Percentiles rank a stretch among this genome's conserved stretches.
These are phyloP conservation scores for Mycena kentingensis DNA, from an alignment of 768 basidiomycete genomes.

Conservation along the genomic window DNA sequence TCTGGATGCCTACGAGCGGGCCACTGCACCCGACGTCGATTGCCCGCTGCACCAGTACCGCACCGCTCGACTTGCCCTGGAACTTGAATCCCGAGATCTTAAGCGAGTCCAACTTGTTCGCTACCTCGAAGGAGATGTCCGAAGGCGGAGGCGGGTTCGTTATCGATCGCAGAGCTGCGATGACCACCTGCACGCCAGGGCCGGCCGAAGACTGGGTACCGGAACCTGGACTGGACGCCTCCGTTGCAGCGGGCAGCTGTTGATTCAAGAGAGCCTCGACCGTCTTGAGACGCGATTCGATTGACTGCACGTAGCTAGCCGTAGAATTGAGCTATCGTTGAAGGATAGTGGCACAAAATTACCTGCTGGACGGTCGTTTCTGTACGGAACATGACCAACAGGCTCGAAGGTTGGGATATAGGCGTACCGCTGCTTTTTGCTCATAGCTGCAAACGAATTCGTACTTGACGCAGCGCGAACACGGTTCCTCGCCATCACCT, in stretches of 20 bases:
- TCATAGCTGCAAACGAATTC: neutral
- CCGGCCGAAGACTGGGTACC: neutral
- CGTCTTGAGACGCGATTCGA: neutral
- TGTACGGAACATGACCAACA: neutral
- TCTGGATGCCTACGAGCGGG: neutral
- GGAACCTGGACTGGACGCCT: neutral
- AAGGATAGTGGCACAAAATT: neutral
- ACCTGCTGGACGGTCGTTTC: neutral
- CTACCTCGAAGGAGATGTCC: neutral
- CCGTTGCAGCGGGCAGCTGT: neutral
- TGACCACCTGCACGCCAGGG: neutral
- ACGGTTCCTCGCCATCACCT: constrained; percentile 1
- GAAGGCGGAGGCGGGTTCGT: neutral
- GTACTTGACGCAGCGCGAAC: constrained; percentile 1
- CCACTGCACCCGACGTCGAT: neutral
- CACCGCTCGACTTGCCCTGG: neutral
- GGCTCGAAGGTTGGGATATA: neutral
- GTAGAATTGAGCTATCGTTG: neutral
- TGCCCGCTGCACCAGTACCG: neutral
- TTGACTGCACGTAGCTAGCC: neutral
- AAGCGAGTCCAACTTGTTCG: neutral
- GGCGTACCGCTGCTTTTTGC: neutral
- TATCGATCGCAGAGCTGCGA: neutral
- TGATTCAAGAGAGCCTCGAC: neutral
- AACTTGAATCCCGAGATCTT: neutral